These are phyloP conservation scores for Cladosporium phlei DNA, from an alignment of 2,329 filamentous ascomycete genomes.

Conservation along the genomic window DNA sequence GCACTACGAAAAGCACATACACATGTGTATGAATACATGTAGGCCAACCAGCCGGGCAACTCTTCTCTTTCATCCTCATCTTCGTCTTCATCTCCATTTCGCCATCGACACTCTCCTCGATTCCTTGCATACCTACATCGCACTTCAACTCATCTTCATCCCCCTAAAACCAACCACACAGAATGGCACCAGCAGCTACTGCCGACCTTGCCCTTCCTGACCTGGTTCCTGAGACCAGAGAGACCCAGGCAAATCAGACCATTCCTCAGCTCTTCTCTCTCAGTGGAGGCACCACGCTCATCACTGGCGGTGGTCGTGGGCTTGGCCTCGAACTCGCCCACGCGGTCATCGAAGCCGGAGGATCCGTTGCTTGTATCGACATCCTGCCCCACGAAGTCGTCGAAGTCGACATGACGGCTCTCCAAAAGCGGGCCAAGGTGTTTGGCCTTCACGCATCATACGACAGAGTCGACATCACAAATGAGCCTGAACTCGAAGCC, in stretches of 20 bases:
- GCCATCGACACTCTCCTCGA: neutral
- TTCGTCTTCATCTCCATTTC: neutral
- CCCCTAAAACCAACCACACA: neutral
- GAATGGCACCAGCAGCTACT: constrained; percentile 8
- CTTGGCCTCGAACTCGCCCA: constrained; percentile 30
- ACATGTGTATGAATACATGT: no score
- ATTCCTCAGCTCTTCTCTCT: constrained; percentile 13
- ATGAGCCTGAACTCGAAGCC: constrained; percentile 46
- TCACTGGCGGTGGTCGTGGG: constrained; percentile 29
- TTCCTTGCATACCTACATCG: neutral
- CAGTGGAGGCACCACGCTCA: constrained; percentile 17
- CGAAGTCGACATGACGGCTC: constrained; percentile 24
- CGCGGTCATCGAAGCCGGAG: constrained; percentile 39
- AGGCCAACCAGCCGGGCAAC: neutral
- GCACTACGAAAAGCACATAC: neutral
- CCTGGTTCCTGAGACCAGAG: neutral
- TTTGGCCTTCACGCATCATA: constrained; percentile 63
- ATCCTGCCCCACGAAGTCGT: constrained; percentile 33
- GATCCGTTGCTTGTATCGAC: constrained; percentile 47
- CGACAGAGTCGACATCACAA: constrained; percentile 70
- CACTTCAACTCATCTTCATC: no score
- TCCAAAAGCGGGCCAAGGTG: constrained; percentile 55
- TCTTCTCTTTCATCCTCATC: neutral
- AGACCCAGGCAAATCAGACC: constrained; percentile 7
- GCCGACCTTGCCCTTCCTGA: constrained; percentile 8